Evolutionary conservation across 2,329 filamentous ascomycete genomes (phyloP).

Genomic region (Mycosphaerella arachidis): DNA sequence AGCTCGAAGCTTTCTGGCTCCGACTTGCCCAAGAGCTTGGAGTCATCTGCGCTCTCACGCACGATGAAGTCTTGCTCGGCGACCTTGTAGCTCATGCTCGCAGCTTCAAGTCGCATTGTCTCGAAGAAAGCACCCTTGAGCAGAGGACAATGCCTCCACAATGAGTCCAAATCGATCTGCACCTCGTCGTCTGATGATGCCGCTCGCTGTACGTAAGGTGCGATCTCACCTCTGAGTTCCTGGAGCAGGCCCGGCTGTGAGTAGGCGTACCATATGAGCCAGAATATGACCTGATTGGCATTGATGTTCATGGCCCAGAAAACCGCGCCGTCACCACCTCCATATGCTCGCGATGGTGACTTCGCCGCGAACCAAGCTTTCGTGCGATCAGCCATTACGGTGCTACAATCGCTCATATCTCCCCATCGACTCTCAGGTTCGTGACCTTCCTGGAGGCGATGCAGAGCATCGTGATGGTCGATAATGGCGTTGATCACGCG

Average conservation of each 20-base stretch:
- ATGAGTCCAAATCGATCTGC: neutral
- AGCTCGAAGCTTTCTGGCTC: neutral
- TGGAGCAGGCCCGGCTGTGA: neutral
- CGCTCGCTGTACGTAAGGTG: neutral
- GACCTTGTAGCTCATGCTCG: neutral
- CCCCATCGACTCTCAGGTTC: neutral
- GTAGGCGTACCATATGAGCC: neutral
- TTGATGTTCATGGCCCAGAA: constrained; percentile 1
- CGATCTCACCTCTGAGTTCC: neutral
- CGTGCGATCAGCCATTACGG: neutral
- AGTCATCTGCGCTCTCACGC: neutral
- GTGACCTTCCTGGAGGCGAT: neutral
- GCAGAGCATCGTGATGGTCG: neutral
- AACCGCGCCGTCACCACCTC: neutral
- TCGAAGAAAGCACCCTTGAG: constrained; percentile 3
- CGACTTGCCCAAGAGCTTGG: neutral
- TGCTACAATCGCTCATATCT: neutral
- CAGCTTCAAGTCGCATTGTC: neutral
- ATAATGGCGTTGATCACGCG: neutral
- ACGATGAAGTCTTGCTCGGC: neutral
- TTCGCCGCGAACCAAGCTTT: neutral
- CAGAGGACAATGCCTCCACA: neutral
- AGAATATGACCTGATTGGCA: neutral
- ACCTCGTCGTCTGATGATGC: neutral
- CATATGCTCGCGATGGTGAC: neutral